phyloP scores from a whole-genome alignment of 306 rosid genomes.

The Castanea mollissima region DNA sequence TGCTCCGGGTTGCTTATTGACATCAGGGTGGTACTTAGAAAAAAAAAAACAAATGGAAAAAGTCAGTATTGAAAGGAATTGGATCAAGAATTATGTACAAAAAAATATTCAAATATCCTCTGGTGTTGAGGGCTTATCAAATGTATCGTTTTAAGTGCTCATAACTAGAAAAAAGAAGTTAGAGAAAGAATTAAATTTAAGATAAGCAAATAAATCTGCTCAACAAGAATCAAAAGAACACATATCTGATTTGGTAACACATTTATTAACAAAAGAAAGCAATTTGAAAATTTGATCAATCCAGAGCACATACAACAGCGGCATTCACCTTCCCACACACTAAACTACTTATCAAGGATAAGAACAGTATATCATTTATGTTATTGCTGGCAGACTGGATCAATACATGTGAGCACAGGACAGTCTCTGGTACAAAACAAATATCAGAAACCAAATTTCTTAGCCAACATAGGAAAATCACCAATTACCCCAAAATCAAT shows the following conservation, averaged over 20 bases:
- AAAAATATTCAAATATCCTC: too few relatives aligned
- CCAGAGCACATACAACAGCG: neutral
- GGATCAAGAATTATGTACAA: too few relatives aligned
- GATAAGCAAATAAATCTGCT: neutral
- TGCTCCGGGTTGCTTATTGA: conserved; percentile 94
- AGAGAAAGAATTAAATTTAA: neutral
- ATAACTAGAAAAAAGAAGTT: neutral
- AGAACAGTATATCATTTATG: neutral
- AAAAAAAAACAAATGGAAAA: neutral
- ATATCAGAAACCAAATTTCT: neutral
- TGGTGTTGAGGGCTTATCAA: neutral
- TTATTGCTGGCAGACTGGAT: neutral
- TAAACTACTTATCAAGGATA: neutral
- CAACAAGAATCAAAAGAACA: neutral
- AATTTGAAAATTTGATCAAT: neutral
- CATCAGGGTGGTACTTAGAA: conserved; percentile 93
- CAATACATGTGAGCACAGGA: neutral
- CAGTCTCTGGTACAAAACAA: neutral
- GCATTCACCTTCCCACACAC: neutral
- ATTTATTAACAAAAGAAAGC: neutral
- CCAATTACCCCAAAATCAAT: neutral
- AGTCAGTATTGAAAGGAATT: conserved; percentile 26
- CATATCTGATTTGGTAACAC: neutral
- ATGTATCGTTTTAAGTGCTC: neutral
- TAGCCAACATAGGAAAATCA: neutral